Evolutionary conservation across 495 filamentous ascomycete species (phyloP), one percentile per base, ranked within the genome.

Genomic region (Sphaerosporella brunnea): DNA sequence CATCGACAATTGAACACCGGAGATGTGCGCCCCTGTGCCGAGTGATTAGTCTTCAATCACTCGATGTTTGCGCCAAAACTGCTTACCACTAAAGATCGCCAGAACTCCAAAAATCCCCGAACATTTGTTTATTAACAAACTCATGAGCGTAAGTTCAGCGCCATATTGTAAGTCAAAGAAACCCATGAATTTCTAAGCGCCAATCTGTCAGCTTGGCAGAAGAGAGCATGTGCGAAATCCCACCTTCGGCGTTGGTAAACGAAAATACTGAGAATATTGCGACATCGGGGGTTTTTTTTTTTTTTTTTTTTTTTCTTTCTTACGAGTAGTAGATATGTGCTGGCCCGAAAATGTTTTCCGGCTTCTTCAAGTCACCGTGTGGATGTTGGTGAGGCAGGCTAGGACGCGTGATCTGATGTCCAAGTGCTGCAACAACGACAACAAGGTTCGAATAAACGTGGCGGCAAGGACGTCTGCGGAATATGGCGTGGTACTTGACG

Each of bases 41-140:
- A 11, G 32, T 3, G 4, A 25, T 46, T 36, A 43, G 51, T 45
- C 26, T 35, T 39, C 26, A 7, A 15, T 16, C 13, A 40, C 18
- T 40, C 41, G 30, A 13, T 21, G 38, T 15, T 23, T 9, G 26
- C 11, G 28, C 43, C 49, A 71, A 67, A 57, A n/a, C n/a, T n/a
- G n/a, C n/a, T n/a, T n/a, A n/a, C 82, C 82, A n/a, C 81, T 84
- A 45, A 84, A 65, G 53, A 92, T 69, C 40, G 86, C 84, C 49
- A 94, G 79, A 44, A 94, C 69, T 56, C 86, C 86, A 65, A 87
- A 93, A 51, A 93, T 66, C 46, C 83, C 84, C 47, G 82, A 83
- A 51, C 80, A 71, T 65, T 93, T 93, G 68, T 94, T 94, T 60
- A 93, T 71, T 23, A 90, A 65, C 46, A 88, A 68, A 9, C 80